Evolutionary conservation across 257 asterid genomes (phyloP).

Genomic region (Vinca minor): DNA sequence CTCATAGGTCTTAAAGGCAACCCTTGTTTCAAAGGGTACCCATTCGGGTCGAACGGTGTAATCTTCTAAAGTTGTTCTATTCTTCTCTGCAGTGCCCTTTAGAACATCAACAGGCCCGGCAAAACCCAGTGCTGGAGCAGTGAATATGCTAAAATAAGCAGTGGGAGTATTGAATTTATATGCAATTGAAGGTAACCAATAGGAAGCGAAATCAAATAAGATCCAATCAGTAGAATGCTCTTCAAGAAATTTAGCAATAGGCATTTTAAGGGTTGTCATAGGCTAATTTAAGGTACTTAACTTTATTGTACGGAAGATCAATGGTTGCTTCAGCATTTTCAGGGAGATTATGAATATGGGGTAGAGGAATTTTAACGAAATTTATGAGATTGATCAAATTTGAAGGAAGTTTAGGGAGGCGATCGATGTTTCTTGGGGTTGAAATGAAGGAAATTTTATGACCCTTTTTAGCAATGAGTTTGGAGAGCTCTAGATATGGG

Average conservation of each 20-base stretch:
- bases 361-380: slow-evolving; percentile 35
- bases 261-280: slow-evolving; percentile 21
- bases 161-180: slow-evolving; percentile 14
- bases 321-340: slow-evolving; percentile 27
- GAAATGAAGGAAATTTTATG: slow-evolving; percentile 25
- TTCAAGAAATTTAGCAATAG: slow-evolving; percentile 18
- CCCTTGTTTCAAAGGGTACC: slow-evolving; percentile 22
- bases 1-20: slow-evolving; percentile 3
- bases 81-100: slow-evolving; percentile 11
- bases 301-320: slow-evolving; percentile 18
- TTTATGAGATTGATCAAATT: slow-evolving; percentile 20
- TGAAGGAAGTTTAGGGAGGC: slow-evolving; percentile 44
- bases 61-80: slow-evolving; percentile 16
- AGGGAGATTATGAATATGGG: slow-evolving; percentile 22
- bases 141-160: slow-evolving; percentile 18
- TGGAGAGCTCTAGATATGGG: slow-evolving; percentile 29
- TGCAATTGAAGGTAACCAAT: slow-evolving; percentile 28
- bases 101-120: slow-evolving; percentile 16
- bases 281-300: slow-evolving; percentile 30
- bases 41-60: slow-evolving; percentile 26
- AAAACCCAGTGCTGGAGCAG: slow-evolving; percentile 20
- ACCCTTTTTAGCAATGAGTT: slow-evolving; percentile 28
- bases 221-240: slow-evolving; percentile 24
- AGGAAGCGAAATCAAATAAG: slow-evolving; percentile 26
- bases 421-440: slow-evolving; percentile 26